Evolutionary conservation across 371 early-diverging fungal genomes (phyloP).

Genomic region (Ordospora pajunii): DNA sequence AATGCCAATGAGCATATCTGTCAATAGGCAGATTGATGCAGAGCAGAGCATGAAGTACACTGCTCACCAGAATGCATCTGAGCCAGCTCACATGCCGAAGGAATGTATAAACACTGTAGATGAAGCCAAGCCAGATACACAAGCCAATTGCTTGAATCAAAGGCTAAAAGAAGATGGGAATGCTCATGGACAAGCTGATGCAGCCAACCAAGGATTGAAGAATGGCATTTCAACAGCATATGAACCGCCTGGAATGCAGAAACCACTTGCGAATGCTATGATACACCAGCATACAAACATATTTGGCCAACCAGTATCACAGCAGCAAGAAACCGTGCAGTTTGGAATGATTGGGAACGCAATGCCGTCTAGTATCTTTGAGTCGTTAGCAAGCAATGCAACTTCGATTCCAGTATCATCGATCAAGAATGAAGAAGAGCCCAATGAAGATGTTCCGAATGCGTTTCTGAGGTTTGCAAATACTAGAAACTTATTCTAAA

Average conservation of each 20-base stretch:
- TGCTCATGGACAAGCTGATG: too few relatives aligned
- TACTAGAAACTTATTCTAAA: constrained; percentile 8
- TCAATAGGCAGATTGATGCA: too few relatives aligned
- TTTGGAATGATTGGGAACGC: neutral
- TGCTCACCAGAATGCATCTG: too few relatives aligned
- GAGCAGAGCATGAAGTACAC: too few relatives aligned
- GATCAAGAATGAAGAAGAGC: neutral
- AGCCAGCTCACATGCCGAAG: too few relatives aligned
- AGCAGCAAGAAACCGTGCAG: neutral
- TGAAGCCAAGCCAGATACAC: too few relatives aligned
- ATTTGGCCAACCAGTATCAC: neutral
- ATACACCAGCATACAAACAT: neutral
- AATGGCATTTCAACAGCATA: neutral
- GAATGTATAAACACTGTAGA: too few relatives aligned
- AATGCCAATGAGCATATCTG: neutral
- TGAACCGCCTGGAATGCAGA: neutral
- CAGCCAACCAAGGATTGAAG: too few relatives aligned
- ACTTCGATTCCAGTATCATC: neutral
- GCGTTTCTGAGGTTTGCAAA: constrained; percentile 26
- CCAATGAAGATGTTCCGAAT: neutral
- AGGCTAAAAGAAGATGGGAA: too few relatives aligned
- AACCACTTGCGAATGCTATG: neutral
- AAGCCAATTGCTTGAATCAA: too few relatives aligned
- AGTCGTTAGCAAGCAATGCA: neutral
- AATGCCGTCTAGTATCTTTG: neutral